Percentiles rank a stretch among this genome's conserved stretches.
Conservation (phyloP, 129 eudicot species). For the Chrysanthemum lavandulifolium region DNA sequence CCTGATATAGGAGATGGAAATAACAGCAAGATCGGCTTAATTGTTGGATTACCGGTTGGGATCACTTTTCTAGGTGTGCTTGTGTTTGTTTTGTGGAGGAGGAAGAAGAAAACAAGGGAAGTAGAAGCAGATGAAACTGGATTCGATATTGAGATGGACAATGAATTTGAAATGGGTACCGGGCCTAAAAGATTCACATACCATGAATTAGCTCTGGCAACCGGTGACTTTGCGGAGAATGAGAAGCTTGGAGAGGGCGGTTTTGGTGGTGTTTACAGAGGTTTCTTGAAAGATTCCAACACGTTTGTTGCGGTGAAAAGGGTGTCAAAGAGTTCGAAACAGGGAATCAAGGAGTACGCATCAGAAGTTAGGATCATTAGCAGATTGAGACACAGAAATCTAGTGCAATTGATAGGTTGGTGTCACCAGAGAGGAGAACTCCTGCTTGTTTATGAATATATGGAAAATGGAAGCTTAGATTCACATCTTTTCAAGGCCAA, state of each 20-base stretch:
- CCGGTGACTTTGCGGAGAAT: background rate
- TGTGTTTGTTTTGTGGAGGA: background rate
- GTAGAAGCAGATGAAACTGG: background rate
- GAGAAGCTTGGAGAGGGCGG: constrained; percentile 10
- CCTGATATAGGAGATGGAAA: too few relatives aligned
- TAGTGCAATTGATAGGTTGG: background rate
- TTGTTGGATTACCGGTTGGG: background rate
- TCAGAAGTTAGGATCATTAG: constrained; percentile 11
- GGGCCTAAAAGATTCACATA: constrained; percentile 1
- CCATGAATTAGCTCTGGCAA: background rate
- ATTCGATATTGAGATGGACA: constrained; percentile 1
- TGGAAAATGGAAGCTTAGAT: constrained; percentile 17
- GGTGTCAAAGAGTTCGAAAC: constrained; percentile 6
- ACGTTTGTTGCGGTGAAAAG: background rate
- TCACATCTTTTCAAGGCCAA: constrained; percentile 1
- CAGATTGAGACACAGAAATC: constrained; percentile 3
- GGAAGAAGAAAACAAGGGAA: background rate
- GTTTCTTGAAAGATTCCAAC: background rate
- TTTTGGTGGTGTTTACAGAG: constrained; percentile 8
- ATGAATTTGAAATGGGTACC: background rate
- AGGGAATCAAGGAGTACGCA: constrained; percentile 5
- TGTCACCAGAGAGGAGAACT: background rate
- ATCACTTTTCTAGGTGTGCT: too few relatives aligned
- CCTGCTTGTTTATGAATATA: background rate
- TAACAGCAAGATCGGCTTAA: background rate